Percentiles rank a stretch among this genome's conserved stretches.
Conservation (phyloP, 1,284 basidiomycete species). For the Sanghuangporus sanghuang region DNA sequence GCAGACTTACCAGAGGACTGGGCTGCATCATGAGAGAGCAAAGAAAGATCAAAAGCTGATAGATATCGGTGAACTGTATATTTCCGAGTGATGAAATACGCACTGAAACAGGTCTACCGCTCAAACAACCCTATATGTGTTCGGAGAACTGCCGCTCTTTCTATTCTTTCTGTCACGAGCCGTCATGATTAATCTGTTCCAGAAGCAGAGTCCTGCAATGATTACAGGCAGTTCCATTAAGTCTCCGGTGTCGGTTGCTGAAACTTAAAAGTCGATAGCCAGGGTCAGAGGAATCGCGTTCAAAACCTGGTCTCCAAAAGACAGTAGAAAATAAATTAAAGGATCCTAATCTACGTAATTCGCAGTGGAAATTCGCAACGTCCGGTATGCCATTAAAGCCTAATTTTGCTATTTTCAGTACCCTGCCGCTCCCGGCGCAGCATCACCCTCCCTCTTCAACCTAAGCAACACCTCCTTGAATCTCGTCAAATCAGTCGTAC, state of each 20-base stretch:
- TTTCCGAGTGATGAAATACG: no score
- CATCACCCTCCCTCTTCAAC: conserved; percentile 82
- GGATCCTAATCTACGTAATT: neutral
- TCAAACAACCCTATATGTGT: no score
- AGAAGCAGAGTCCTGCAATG: no score
- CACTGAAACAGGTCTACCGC: no score
- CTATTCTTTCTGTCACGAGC: no score
- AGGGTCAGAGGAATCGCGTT: neutral
- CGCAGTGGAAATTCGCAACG: neutral
- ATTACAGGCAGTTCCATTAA: no score
- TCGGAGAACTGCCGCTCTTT: no score
- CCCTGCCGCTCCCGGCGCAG: conserved; percentile 87
- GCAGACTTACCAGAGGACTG: no score
- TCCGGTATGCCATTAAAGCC: neutral
- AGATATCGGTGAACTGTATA: no score
- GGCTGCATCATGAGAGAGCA: no score
- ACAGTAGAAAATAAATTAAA: neutral
- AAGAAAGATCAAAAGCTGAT: no score
- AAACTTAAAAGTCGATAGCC: neutral
- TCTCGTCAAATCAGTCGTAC: conserved; percentile 83
- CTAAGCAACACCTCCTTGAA: conserved; percentile 90
- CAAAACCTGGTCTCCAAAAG: neutral
- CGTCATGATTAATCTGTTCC: no score
- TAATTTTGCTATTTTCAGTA: conserved; percentile 47
- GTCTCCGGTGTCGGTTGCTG: neutral